Evolutionary conservation across 2,329 filamentous ascomycete species (phyloP), one percentile per base, ranked within the genome.

Genomic region (Pestalotiopsis sp.): DNA sequence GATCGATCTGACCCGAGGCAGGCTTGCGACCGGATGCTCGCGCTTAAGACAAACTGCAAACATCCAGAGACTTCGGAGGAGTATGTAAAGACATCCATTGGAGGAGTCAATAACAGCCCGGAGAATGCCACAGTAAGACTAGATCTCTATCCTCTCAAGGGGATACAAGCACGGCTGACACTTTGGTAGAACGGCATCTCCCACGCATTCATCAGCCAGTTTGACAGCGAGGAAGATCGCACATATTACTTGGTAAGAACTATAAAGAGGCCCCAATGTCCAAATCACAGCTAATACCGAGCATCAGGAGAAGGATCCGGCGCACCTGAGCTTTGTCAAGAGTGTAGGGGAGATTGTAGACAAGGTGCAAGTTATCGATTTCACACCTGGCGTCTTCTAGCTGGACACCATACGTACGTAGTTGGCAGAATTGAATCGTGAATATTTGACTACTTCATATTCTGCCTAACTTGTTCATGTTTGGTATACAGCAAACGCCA

Each of bases 161-260:
- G 4, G 11, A 10, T 11, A 24, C 20, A 11, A 35, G 0, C 30
- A 35, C n/a, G 58, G 17, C 20, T 55, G n/a, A 35, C 11, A 38
- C n/a, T 30, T 17, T 22, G 68, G 68, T 67, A 88, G 90, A 82
- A 84, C 58, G 89, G 84, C 0, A 86, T 89, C 40, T 89, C 88
- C 1, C 90, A 93, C 73, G 88, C 83, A 0, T 92, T 92, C 71
- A 84, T 93, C 1, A 83, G 87, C 30, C 85, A 91, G 72, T 93
- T 93, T 68, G 83, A 85, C 3, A 90, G 77, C 59, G 81, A 83
- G 38, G 85, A 87, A 69, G 90, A 93, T 72, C 81, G 90, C 66
- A 85, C 89, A 70, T 93, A 92, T 73, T 93, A 93, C 73, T 75
- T 90, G 2, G 58, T 61, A 39, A 39, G 58, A 17, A 35, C 4